Conservation (phyloP, 495 filamentous ascomycete genomes). For the Stereocaulon alpinum region DNA sequence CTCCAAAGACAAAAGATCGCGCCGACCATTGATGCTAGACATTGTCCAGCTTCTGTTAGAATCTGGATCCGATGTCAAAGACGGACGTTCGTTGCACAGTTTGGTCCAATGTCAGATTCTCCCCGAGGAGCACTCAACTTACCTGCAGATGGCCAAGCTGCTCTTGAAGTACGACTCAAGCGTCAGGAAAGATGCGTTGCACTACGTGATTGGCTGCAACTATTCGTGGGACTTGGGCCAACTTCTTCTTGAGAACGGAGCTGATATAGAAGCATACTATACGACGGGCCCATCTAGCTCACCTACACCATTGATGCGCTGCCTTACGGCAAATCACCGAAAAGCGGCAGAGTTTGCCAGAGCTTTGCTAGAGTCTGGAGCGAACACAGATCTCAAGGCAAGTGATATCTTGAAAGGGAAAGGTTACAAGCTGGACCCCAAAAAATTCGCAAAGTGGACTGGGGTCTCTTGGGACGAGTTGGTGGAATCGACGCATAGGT, state of each 20-base stretch:
- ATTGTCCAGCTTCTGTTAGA: constrained; percentile 1
- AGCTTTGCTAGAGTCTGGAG: not conserved
- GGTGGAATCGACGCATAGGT: not conserved
- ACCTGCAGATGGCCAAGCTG: constrained; percentile 1
- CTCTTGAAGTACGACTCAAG: constrained; percentile 2
- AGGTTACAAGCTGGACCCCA: constrained; percentile 3
- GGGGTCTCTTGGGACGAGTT: not conserved
- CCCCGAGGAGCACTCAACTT: not conserved
- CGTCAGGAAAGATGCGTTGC: constrained; percentile 7
- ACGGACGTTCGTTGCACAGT: constrained; percentile 1
- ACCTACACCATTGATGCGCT: constrained; percentile 1
- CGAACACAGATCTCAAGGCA: constrained; percentile 4
- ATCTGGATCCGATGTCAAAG: constrained; percentile 1
- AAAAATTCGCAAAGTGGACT: constrained; percentile 9
- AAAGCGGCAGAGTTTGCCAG: constrained; percentile 8
- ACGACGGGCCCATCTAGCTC: not conserved
- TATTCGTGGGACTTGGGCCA: constrained; percentile 8
- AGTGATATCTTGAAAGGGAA: not conserved
- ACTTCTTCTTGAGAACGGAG: constrained; percentile 4
- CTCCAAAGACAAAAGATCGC: not conserved
- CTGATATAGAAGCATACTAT: constrained; percentile 1
- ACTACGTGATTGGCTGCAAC: constrained; percentile 6
- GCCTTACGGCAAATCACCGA: not conserved
- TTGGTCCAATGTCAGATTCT: constrained; percentile 7
- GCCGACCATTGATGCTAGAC: not conserved